A percentile compares a stretch with the other conserved stretches of the same genome.
These are phyloP conservation scores for Fusarium lateritium DNA, from an alignment of 2,329 filamentous ascomycete genomes.

Conservation along the genomic window DNA sequence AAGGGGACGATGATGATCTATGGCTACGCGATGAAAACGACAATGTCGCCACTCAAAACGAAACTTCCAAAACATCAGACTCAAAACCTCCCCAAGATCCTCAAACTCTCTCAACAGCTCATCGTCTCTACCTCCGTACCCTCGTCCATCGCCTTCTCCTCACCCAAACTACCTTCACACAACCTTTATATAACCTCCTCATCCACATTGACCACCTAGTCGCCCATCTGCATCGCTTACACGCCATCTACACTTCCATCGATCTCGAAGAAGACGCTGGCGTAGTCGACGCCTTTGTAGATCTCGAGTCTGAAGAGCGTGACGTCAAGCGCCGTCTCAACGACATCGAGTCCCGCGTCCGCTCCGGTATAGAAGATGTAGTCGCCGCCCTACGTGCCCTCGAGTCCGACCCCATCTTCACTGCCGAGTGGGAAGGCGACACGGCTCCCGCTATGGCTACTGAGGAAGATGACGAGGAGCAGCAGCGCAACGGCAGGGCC, in stretches of 20 bases:
- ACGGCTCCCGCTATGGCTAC: conserved; percentile 30
- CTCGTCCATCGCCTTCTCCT: conserved; percentile 78
- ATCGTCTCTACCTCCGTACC: conserved; percentile 80
- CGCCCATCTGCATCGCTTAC: conserved; percentile 81
- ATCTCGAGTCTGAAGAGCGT: conserved; percentile 79
- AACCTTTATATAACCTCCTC: conserved; percentile 75
- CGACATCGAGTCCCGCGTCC: conserved; percentile 74
- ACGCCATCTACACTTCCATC: conserved; percentile 81
- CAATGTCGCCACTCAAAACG: conserved; percentile 27
- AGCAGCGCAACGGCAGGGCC: conserved; percentile 29
- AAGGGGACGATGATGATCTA: conserved; percentile 48
- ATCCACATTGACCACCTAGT: conserved; percentile 86
- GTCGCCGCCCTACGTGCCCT: conserved; percentile 68
- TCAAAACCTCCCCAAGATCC: conserved; percentile 74
- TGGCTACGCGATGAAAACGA: conserved; percentile 47
- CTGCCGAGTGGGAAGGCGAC: conserved; percentile 60
- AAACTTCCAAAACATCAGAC: conserved; percentile 43
- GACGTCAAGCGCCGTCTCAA: conserved; percentile 77
- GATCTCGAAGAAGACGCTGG: conserved; percentile 88
- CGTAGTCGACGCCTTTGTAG: conserved; percentile 81
- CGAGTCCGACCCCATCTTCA: conserved; percentile 62
- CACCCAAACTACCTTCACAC: conserved; percentile 74
- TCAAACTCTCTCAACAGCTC: conserved; percentile 85
- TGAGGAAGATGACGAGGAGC: conserved; percentile 31
- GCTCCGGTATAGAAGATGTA: conserved; percentile 76